phyloP scores from a whole-genome alignment of 78 protist species.

The Capsaspora owczarzaki region DNA sequence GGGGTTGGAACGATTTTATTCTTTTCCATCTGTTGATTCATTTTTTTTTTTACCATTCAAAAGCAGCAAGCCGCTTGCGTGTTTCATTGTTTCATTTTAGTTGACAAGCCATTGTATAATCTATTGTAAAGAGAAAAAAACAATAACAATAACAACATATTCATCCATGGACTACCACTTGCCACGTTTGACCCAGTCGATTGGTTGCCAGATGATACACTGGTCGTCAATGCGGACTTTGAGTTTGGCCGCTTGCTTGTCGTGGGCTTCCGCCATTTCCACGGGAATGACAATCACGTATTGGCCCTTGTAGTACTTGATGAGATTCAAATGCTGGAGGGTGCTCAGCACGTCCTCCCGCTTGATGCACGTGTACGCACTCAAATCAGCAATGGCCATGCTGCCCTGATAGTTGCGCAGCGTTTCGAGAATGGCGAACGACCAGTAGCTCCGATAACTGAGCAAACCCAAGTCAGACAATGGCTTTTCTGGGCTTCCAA shows the following conservation, averaged over 20 bases:
- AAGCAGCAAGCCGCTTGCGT: too few relatives aligned
- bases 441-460: slow-evolving; percentile 57
- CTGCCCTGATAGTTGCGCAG: not conserved
- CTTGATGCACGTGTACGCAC: slow-evolving; percentile 8
- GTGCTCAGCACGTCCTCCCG: slow-evolving; percentile 28
- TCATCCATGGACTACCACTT: slow-evolving; percentile 1
- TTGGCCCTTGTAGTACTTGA: slow-evolving; percentile 26
- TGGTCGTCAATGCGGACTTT: not conserved
- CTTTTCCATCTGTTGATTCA: too few relatives aligned
- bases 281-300: slow-evolving; percentile 32
- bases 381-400: slow-evolving; percentile 16
- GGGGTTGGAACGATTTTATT: too few relatives aligned
- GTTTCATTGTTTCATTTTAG: too few relatives aligned
- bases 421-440: not conserved
- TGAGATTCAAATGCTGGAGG: not conserved
- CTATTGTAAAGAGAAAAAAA: not conserved
- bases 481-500: slow-evolving; percentile 86
- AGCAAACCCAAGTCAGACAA: slow-evolving; percentile 77
- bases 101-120: too few relatives aligned
- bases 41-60: too few relatives aligned
- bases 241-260: slow-evolving; percentile 1
- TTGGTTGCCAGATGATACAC: slow-evolving; percentile 14
- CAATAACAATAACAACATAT: not conserved
- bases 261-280: slow-evolving; percentile 29
- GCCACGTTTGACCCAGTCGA: slow-evolving; percentile 27